Base-by-base conservation (phyloP, 441 rosid species). In the Populus hybrid region DNA sequence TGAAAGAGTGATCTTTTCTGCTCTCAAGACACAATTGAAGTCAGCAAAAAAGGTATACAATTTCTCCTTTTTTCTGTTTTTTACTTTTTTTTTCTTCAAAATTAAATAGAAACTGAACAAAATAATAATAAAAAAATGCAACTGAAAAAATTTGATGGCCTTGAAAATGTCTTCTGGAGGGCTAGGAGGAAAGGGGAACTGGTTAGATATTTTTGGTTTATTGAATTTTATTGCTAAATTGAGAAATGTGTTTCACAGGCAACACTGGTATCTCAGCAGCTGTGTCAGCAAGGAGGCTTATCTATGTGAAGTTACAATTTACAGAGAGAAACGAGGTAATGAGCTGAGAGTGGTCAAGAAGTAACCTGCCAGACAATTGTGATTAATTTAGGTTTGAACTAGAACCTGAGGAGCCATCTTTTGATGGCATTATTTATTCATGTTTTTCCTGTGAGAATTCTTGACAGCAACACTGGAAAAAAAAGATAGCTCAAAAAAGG, bases 1-100 rank as follows among this genome's bases (percentile, higher is more conserved):
- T 72, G 59, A 75, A 77, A 76, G 68, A 8, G 40, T 21, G 66
- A 68, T 5, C 23, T 21, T 16, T 5, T 3, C 59, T 26, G 10
- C 74, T 20, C 46, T 30, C 18, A 16, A 78, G 36, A 36, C 14
- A 35, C 34, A 3, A 63, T 4, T 24, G 8, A 18, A 28, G 12
- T 28, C 38, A 67, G 28, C 34, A 26, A 26, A 57, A 68, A 63
- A 63, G 82, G 74, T 79, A 34, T 8, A 5, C n/a, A 14, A 23
- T 8, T 75, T 50, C 28, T 14, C 30, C 66, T 0, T 11, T 70
- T 77, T 46, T 21, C 5, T 66, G 35, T 59, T 69, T 73, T 67
- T 20, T 20, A 21, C 18, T n/a, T 3, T 11, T 40, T 34, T 34
- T 6, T 6, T 32, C 14, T 10, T 40, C 38, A 42, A 24, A 76